Evolutionary conservation across 1,284 basidiomycete genomes (phyloP).

Genomic region (Fistulina hepatica): DNA sequence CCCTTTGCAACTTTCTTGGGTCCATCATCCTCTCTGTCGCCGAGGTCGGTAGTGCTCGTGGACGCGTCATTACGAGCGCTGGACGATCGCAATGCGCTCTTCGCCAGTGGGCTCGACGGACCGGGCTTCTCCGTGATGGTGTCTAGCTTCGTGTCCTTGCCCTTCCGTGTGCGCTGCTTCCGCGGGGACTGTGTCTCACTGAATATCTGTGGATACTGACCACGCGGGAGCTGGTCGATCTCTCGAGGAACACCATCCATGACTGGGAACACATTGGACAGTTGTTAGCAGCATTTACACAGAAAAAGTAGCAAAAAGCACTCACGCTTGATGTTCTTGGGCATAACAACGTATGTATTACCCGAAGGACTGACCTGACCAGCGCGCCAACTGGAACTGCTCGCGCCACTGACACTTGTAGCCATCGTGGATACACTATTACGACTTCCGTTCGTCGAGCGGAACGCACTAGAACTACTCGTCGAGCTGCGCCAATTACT

Average conservation of each 20-base stretch:
- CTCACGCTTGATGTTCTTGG: slow-evolving; percentile 74
- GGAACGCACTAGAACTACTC: slow-evolving; percentile 29
- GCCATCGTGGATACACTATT: slow-evolving; percentile 67
- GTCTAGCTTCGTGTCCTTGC: slow-evolving; percentile 49
- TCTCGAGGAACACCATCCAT: slow-evolving; percentile 69
- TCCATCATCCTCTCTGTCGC: slow-evolving; percentile 37
- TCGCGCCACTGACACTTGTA: slow-evolving; percentile 57
- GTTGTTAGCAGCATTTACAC: slow-evolving; percentile 8
- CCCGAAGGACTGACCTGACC: slow-evolving; percentile 15
- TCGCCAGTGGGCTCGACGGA: background rate
- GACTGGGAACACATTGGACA: slow-evolving; percentile 30
- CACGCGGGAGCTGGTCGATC: slow-evolving; percentile 52
- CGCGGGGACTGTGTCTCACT: slow-evolving; percentile 47
- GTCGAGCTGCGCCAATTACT: slow-evolving; percentile 68
- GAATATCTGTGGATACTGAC: slow-evolving; percentile 49
- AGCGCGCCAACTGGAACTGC: slow-evolving; percentile 67
- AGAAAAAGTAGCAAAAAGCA: slow-evolving; percentile 17
- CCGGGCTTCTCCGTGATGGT: slow-evolving; percentile 60
- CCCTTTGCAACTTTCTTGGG: slow-evolving; percentile 76
- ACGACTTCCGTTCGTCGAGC: slow-evolving; percentile 49
- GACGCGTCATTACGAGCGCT: slow-evolving; percentile 45
- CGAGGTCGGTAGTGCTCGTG: slow-evolving; percentile 60
- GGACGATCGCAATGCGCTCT: slow-evolving; percentile 26
- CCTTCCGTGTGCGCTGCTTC: slow-evolving; percentile 48
- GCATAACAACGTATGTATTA: too few relatives aligned